Evolutionary conservation across 2,329 filamentous ascomycete species (phyloP).

Genomic region (Stagonosporopsis cucurbitacearum): DNA sequence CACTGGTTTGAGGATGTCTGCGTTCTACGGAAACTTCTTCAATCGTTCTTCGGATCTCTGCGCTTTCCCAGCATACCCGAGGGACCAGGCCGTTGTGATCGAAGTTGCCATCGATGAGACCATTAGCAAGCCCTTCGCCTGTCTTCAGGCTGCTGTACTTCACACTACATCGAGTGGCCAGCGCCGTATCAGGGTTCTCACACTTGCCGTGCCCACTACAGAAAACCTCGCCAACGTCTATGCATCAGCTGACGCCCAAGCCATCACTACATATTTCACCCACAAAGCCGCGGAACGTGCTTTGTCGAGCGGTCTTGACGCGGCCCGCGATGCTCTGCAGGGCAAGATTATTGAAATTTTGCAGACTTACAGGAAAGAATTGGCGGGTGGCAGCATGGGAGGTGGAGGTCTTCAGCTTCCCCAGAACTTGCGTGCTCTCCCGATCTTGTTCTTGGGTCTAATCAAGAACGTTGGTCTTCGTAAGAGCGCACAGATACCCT

Average conservation of each 20-base stretch:
- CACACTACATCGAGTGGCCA: conserved; percentile 99
- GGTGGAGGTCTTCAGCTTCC: conserved; percentile 92
- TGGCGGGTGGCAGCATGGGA: conserved; percentile 94
- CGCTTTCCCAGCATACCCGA: conserved; percentile 96
- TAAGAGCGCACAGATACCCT: conserved; percentile 49
- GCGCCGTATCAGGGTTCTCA: conserved; percentile 92
- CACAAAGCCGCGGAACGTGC: conserved; percentile 96
- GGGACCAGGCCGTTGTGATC: conserved; percentile 96
- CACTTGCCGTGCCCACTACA: conserved; percentile 89
- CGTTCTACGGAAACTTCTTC: conserved; percentile 99
- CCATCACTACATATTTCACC: conserved; percentile 91
- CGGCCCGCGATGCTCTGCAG: conserved; percentile 88
- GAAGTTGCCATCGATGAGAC: conserved; percentile 98
- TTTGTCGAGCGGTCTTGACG: conserved; percentile 84
- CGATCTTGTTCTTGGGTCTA: conserved; percentile 87
- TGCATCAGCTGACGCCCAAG: conserved; percentile 91
- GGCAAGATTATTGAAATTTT: conserved; percentile 91
- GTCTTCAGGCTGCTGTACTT: conserved; percentile 81
- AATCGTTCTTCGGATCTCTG: conserved; percentile 97
- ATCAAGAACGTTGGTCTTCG: conserved; percentile 80
- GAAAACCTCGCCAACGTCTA: conserved; percentile 90
- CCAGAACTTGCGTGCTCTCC: conserved; percentile 85
- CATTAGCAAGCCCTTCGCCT: conserved; percentile 88
- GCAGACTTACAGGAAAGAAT: conserved; percentile 95
- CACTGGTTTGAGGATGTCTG: conserved; percentile 92